Conservation (phyloP, 2,329 filamentous ascomycete genomes). For the Blastomyces gilchristii region DNA sequence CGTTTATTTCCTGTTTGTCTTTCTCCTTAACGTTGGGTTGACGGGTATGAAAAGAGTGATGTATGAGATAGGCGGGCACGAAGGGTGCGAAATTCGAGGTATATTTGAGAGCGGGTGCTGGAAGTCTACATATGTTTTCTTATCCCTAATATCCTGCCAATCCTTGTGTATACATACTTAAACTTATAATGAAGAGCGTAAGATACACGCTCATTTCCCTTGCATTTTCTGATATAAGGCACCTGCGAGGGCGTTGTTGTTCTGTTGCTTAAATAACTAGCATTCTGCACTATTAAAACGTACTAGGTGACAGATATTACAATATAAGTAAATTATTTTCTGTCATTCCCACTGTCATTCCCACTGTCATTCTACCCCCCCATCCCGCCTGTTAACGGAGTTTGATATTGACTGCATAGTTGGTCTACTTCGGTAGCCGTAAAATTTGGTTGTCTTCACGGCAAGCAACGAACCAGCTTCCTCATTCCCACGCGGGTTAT, state of each 20-base stretch:
- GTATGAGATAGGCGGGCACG: neutral
- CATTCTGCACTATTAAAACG: neutral
- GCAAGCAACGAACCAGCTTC: neutral
- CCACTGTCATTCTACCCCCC: neutral
- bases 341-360: neutral
- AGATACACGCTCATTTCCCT: conserved; percentile 21
- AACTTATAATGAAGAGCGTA: conserved; percentile 31
- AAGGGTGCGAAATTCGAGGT: neutral
- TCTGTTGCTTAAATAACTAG: neutral
- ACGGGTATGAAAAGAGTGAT: neutral
- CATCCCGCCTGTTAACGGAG: neutral
- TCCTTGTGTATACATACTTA: conserved; percentile 29
- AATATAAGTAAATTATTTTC: neutral
- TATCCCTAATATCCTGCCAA: conserved; percentile 16
- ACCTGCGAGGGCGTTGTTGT: neutral
- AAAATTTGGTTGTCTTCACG: neutral
- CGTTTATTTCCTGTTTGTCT: neutral
- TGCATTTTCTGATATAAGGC: neutral
- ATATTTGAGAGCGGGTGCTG: conserved; percentile 2
- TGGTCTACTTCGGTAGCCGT: conserved; percentile 2
- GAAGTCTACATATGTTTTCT: conserved; percentile 13
- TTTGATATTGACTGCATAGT: neutral
- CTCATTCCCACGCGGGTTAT: neutral
- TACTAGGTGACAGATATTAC: neutral
- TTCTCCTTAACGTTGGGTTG: neutral